Conservation (phyloP, 345 rosid genomes). For the Excoecaria agallocha region DNA sequence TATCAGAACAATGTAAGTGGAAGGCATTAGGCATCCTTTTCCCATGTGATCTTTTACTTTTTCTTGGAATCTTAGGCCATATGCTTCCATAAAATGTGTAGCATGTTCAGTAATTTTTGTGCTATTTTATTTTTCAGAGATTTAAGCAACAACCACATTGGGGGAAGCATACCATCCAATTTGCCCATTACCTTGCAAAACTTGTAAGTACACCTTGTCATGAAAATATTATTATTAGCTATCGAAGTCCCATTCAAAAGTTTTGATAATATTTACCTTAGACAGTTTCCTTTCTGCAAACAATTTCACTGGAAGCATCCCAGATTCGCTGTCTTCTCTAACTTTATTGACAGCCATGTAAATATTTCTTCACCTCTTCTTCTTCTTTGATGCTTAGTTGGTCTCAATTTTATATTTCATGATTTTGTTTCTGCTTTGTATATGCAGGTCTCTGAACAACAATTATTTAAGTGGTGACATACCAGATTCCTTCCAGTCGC, state of each 20-base stretch:
- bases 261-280: constrained; percentile 43
- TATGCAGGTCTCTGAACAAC: constrained; percentile 74
- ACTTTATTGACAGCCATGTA: constrained; percentile 67
- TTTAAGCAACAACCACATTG: constrained; percentile 85
- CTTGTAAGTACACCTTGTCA: constrained; percentile 41
- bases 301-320: constrained; percentile 88
- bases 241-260: neutral
- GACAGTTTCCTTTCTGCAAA: constrained; percentile 93
- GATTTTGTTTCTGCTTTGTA: constrained; percentile 9
- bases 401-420: constrained; percentile 2
- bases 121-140: constrained; percentile 52
- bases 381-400: constrained; percentile 18
- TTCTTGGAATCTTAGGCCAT: neutral
- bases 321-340: constrained; percentile 67
- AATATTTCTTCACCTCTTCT: constrained; percentile 15
- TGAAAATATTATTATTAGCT: neutral
- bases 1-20: constrained; percentile 70
- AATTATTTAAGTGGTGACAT: constrained; percentile 81
- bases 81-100: neutral
- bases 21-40: neutral
- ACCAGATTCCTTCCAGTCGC: constrained; percentile 74
- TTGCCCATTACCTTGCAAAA: constrained; percentile 72
- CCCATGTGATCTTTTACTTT: neutral
- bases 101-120: constrained; percentile 6
- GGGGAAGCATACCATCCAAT: constrained; percentile 81